Evolutionary conservation across 129 eudicot species (phyloP), one percentile per base, ranked within the genome.

Genomic region (Flaveria trinervia): DNA sequence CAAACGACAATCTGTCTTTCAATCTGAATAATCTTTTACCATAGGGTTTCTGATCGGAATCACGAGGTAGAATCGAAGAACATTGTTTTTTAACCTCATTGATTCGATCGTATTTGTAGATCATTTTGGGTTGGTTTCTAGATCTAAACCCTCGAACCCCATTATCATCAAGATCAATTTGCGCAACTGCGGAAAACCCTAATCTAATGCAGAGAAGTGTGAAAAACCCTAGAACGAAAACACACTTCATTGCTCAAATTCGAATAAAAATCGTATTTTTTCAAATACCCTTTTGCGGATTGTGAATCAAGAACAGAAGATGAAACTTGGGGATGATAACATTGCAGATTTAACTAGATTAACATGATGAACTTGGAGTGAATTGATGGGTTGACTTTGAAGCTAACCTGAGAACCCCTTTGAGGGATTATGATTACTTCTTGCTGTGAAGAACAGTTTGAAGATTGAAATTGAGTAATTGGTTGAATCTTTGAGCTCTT

Each of bases 21-120:
- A 92, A 52, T 66, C 80, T 75, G 69, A 48, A 79, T 10, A 86
- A 50, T 62, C 83, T 74, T 78, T 84, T 73, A 18, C 86, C 89
- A 76, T 75, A 82, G 17, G 88, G 84, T 76, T 82, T 85, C 75
- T 80, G 46, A 15, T 86, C 83, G 65, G 86, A 45, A 41, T 89
- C 88, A 69, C 82, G 81, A 54, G 84, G 75, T 46, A 89, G 65
- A 26, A 86, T 77, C 66, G 73, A 84, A 14, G 81, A 77, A 78
- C 98, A 92, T 57, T 77, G 77, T 83, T 86, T 88, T 54, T 72
- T 90, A 3, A 88, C 90, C 65, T 92, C 98, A 68, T 84, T 78
- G 10, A 88, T 83, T 70, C 96, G 70, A 60, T 92, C 96, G 39
- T 88, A 92, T 9, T 82, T 79, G 78, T 73, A 83, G 54, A 77